phyloP scores from a whole-genome alignment of 176 grass and related monocot species.

The Puccinellia tenuiflora region DNA sequence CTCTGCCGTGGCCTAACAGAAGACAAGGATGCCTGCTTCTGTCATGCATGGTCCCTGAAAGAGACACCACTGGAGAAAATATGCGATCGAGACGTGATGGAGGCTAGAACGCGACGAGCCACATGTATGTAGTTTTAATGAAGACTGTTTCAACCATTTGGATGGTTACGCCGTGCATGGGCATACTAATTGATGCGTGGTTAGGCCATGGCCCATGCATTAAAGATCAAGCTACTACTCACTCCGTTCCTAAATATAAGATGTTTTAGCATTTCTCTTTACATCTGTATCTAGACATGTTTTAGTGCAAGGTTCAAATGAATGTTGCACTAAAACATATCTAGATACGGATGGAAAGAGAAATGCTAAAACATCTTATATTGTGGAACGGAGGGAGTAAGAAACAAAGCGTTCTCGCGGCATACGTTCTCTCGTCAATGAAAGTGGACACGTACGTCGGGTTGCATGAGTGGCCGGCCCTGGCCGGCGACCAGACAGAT shows the following conservation, averaged over 20 bases:
- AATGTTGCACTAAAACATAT: no score
- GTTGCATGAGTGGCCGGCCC: no score
- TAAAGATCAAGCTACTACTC: no score
- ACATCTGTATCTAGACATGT: no score
- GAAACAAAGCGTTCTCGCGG: neutral
- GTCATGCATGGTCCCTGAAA: slow-evolving; percentile 10
- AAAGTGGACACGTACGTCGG: no score
- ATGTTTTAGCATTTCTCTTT: no score
- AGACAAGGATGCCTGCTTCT: neutral
- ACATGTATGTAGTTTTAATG: neutral
- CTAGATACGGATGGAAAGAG: no score
- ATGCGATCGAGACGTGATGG: neutral
- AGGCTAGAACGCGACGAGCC: neutral
- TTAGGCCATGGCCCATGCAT: neutral
- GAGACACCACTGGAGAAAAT: neutral
- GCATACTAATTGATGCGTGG: neutral
- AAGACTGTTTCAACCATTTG: neutral
- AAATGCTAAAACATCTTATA: no score
- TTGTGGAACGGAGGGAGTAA: no score
- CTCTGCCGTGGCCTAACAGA: neutral
- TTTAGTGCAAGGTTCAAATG: no score
- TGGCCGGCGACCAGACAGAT: no score
- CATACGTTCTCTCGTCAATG: neutral
- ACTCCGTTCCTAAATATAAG: no score
- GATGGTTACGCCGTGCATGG: neutral